phyloP scores from a whole-genome alignment of 2,329 filamentous ascomycete species.

The Talaromyces rugulosus region DNA sequence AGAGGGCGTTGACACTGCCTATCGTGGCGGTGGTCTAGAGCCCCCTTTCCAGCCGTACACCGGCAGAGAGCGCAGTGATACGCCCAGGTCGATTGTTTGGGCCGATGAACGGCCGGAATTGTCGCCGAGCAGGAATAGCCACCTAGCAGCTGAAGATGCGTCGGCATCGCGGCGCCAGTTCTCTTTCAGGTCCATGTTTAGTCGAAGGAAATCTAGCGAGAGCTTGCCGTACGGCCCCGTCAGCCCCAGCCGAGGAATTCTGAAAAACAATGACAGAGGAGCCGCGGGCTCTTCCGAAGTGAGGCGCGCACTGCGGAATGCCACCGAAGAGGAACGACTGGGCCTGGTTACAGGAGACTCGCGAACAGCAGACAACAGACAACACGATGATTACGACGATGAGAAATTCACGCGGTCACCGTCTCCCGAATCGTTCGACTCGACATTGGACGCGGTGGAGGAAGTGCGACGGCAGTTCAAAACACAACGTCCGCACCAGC shows the following conservation, averaged over 20 bases:
- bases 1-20: conserved; percentile 42
- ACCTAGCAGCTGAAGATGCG: conserved; percentile 23
- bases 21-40: conserved; percentile 25
- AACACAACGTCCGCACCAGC: conserved; percentile 17
- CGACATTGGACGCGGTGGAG: conserved; percentile 17
- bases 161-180: conserved; percentile 70
- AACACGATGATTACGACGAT: conserved; percentile 18
- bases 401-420: conserved; percentile 27
- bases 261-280: conserved; percentile 41
- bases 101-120: conserved; percentile 25
- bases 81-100: conserved; percentile 38
- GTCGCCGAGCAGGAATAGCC: conserved; percentile 15
- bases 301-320: conserved; percentile 40
- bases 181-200: conserved; percentile 85
- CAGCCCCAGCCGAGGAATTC: conserved; percentile 32
- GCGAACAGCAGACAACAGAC: conserved; percentile 10
- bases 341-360: conserved; percentile 77
- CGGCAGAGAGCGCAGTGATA: conserved; percentile 26
- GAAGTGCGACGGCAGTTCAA: conserved; percentile 16
- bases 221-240: conserved; percentile 17
- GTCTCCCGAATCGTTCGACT: conserved; percentile 16
- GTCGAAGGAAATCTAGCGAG: conserved; percentile 38
- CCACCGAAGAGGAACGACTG: conserved; percentile 76
- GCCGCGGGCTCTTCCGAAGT: conserved; percentile 18
- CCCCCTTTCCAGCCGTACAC: conserved; percentile 17